phyloP scores from a whole-genome alignment of 139 green algal genomes.

The Auxenochlorella pyrenoidosa region DNA sequence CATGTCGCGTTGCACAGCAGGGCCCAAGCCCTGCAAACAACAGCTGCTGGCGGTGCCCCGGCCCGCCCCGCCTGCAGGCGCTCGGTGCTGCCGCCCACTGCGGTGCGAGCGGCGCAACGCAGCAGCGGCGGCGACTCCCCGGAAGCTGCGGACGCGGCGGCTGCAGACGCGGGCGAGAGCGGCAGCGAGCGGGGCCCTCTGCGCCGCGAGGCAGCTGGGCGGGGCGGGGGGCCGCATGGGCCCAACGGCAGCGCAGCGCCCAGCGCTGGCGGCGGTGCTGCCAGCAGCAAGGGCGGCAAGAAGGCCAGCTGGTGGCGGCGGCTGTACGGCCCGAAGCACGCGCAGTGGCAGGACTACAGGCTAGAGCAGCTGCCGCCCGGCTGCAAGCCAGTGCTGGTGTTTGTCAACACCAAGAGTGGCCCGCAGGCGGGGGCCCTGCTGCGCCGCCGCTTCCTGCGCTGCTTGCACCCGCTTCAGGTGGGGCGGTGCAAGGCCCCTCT shows the following conservation, averaged over 20 bases:
- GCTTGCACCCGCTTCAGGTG: constrained; percentile 85
- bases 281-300: background rate
- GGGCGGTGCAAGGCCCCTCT: background rate
- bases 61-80: background rate
- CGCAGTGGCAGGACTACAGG: constrained; percentile 43
- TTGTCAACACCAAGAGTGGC: constrained; percentile 83
- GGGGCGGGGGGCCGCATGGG: no score
- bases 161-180: background rate
- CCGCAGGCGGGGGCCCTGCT: constrained; percentile 71
- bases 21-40: background rate
- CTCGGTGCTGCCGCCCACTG: constrained; percentile 20
- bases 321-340: background rate
- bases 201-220: background rate
- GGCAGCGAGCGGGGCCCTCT: no score
- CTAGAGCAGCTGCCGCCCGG: constrained; percentile 36
- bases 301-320: constrained; percentile 32
- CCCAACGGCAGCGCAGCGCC: background rate
- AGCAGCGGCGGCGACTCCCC: constrained; percentile 1
- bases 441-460: constrained; percentile 70
- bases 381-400: constrained; percentile 66
- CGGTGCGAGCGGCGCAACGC: constrained; percentile 19
- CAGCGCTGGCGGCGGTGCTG: background rate
- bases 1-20: background rate
- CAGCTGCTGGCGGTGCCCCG: background rate
- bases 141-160: background rate